Base-by-base conservation (phyloP, 2,329 filamentous ascomycete species). In the Nakataea oryzae region DNA sequence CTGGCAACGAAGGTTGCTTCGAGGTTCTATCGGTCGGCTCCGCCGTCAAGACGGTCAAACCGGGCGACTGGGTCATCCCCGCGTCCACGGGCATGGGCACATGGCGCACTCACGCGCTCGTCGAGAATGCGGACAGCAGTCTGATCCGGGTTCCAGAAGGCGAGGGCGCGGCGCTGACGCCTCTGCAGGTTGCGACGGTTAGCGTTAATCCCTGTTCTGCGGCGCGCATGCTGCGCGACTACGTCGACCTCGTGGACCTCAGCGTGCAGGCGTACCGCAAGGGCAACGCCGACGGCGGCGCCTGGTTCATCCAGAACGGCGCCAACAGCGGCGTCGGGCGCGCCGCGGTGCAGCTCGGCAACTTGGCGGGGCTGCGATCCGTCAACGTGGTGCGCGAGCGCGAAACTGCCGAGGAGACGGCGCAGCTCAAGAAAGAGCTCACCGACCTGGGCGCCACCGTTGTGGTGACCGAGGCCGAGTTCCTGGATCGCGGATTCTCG, bases 221-320 rank as follows among this genome's bases (percentile, higher is more conserved):
- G 2, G 97, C 96, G 76, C 86, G 93, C 62, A 96, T 99, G 87
- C 82, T 99, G 63, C 86, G 86, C 62, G 90, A 93, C 72, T 97
- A 93, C 70, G 86, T 75, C 61, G 77, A 78, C 63, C 74, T 76
- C 61, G 73, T 78, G 13, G 76, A 74, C 2, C 67, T 82, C 59
- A 77, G 77, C 62, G 79, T 82, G 70, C 69, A 70, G 11, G 71
- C 76, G 13, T 79, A 79, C 59, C 73, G 75, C 58, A 69, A 75
- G 27, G 79, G 77, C 59, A 78, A 90, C 62, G 86, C 93, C 63
- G 96, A 90, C 62, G 83, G 86, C n/a, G 90, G 93, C 62, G 88
- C 96, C 62, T 99, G 93, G 93, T 91, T 97, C 71, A 86, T 99
- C 58, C 95, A 99, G 76, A 99, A 99, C 73, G 95, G 93, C 9